phyloP scores from a whole-genome alignment of 73 alveolate genomes.

The Paramecium primaurelia region DNA sequence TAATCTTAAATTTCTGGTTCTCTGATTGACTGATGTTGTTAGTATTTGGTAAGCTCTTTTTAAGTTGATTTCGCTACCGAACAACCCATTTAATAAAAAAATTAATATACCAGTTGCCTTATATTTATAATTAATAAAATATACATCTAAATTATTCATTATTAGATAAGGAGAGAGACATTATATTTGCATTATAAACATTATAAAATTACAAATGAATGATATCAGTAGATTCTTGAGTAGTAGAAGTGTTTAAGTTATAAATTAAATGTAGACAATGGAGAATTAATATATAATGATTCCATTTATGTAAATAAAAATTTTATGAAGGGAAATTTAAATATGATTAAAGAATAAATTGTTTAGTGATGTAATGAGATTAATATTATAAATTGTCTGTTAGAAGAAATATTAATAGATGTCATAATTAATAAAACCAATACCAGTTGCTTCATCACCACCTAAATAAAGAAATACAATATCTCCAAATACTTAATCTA shows the following conservation, averaged over 20 bases:
- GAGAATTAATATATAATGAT: neutral
- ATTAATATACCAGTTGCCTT: neutral
- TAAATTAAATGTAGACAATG: neutral
- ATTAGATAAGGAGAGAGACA: neutral
- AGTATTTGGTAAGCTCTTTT: neutral
- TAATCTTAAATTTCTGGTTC: neutral
- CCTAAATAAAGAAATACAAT: neutral
- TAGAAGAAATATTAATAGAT: neutral
- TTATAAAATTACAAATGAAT: neutral
- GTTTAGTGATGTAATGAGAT: neutral
- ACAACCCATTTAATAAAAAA: slow-evolving; percentile 8
- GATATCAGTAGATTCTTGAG: neutral
- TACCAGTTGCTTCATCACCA: neutral
- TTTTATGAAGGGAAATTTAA: neutral
- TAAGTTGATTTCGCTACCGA: neutral
- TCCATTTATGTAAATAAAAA: neutral
- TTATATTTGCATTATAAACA: neutral
- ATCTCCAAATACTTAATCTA: neutral
- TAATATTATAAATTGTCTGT: neutral
- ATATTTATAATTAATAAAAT: neutral
- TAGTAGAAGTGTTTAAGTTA: neutral
- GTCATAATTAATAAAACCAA: neutral
- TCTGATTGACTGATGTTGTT: neutral
- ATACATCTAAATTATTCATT: neutral
- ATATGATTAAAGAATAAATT: neutral